Base-by-base conservation (phyloP, 2,329 filamentous ascomycete genomes). In the Aspergillus brunneoviolaceus region DNA sequence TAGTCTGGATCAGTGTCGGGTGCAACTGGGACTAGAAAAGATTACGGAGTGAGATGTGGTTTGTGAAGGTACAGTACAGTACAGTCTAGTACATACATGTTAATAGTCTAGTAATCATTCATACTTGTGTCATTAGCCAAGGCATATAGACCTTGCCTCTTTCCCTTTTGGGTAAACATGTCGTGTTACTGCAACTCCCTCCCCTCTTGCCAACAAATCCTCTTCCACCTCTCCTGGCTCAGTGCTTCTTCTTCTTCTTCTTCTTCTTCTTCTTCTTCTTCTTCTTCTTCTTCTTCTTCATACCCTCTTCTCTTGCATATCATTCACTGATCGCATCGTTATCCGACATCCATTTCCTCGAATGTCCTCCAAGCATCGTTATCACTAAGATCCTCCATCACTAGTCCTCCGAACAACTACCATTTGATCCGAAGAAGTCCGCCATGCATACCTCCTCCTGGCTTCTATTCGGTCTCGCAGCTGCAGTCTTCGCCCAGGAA, bases 1-100 rank as follows among this genome's bases (percentile, higher is more conserved):
- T 21, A 70, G 66, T 3, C 48, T 72, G 33, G 66, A 68, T n/a
- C 33, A 27, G n/a, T 72, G 70, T 49, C 55, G 60, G 49, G 47
- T 59, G 49, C 57, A 62, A 51, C 50, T 72, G 19, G 64, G 63
- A 16, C 12, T 65, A n/a, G 55, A 61, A 7, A 23, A 12, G 29
- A 58, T 59, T 51, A 11, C 33, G 16, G 35, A 33, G 25, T 60
- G 23, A 31, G 19, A 29, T 9, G 21, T 35, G 11, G 12, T 35
- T 35, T 1, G 12, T 16, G 33, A 3, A 35, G 33, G 11, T 12
- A 11, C 4, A 35, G 14, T 16, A 35, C 33, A 35, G 12, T 35
- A 29, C 11, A 35, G 33, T 16, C 16, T 4, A 35, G 14, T 5
- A 4, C 11, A 35, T 35, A 12, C 33, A 35, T 35, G 7, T 29